A percentile compares a stretch with the other conserved stretches of the same genome.
These are phyloP conservation scores for Quercus bicolor DNA, from an alignment of 306 rosid genomes.

Conservation along the genomic window DNA sequence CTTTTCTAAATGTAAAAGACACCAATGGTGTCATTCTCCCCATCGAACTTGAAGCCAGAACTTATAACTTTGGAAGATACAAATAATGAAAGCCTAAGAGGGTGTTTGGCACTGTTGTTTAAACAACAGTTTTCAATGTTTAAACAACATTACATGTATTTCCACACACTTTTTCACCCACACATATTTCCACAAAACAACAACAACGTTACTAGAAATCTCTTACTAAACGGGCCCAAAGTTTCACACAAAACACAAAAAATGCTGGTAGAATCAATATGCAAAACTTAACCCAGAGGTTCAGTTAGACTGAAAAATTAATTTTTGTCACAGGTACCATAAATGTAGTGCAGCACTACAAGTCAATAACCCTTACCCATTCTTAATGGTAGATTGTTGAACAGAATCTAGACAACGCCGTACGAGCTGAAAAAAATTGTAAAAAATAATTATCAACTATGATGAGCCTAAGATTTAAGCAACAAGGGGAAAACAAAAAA, in stretches of 20 bases:
- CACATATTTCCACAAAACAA: no score
- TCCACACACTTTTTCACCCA: no score
- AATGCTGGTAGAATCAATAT: background rate
- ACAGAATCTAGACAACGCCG: slow-evolving; percentile 56
- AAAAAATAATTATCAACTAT: slow-evolving; percentile 1
- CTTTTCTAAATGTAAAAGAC: background rate
- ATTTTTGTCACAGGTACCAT: background rate
- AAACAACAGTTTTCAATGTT: no score
- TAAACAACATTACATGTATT: no score
- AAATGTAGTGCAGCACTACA: background rate
- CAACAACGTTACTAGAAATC: no score
- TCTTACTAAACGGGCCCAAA: background rate
- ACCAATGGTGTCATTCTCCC: background rate
- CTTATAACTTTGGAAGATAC: background rate
- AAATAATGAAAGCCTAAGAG: background rate
- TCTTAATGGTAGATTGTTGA: slow-evolving; percentile 37
- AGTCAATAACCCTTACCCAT: slow-evolving; percentile 50
- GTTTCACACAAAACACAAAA: background rate
- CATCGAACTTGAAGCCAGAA: background rate
- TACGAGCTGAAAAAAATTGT: slow-evolving; percentile 62
- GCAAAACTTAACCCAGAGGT: background rate
- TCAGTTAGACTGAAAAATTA: background rate
- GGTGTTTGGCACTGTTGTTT: no score
- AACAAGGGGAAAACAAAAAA: background rate
- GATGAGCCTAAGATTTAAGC: background rate